Evolutionary conservation across 768 basidiomycete species (phyloP).

Genomic region (Galerina marginata): DNA sequence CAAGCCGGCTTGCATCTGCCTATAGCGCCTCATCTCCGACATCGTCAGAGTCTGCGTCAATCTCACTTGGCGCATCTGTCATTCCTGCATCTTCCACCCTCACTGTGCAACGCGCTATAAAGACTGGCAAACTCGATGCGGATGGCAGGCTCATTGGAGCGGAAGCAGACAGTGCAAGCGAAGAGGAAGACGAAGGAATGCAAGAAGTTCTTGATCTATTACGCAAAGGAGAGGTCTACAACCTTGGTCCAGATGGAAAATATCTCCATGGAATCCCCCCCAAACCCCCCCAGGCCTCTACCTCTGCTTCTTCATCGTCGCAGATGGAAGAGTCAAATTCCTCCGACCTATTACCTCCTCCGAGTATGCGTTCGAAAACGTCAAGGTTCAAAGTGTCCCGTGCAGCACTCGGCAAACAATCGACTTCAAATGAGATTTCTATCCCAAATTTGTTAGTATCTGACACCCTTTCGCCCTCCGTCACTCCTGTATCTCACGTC

Average conservation of each 20-base stretch:
- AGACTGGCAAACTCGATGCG: conserved; percentile 59
- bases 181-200: conserved; percentile 53
- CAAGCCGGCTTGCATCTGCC: conserved; percentile 54
- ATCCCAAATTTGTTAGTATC: conserved; percentile 6
- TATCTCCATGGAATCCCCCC: conserved; percentile 33
- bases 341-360: conserved; percentile 31
- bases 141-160: conserved; percentile 54
- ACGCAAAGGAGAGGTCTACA: conserved; percentile 55
- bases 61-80: conserved; percentile 47
- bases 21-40: conserved; percentile 45
- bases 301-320: conserved; percentile 12
- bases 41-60: conserved; percentile 26
- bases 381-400: conserved; percentile 59
- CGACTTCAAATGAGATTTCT: conserved; percentile 13
- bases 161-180: conserved; percentile 60
- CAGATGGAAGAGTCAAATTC: conserved; percentile 8
- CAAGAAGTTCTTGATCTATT: conserved; percentile 59
- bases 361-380: conserved; percentile 38
- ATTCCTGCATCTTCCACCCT: conserved; percentile 50
- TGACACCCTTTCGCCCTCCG: conserved; percentile 22
- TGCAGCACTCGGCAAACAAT: conserved; percentile 34
- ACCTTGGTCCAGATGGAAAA: conserved; percentile 53
- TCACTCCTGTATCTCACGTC: conserved; percentile 33
- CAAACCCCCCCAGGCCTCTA: neutral
- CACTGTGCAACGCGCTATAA: conserved; percentile 57